Conservation (phyloP, 257 asterid genomes). For the Mentha longifolia region DNA sequence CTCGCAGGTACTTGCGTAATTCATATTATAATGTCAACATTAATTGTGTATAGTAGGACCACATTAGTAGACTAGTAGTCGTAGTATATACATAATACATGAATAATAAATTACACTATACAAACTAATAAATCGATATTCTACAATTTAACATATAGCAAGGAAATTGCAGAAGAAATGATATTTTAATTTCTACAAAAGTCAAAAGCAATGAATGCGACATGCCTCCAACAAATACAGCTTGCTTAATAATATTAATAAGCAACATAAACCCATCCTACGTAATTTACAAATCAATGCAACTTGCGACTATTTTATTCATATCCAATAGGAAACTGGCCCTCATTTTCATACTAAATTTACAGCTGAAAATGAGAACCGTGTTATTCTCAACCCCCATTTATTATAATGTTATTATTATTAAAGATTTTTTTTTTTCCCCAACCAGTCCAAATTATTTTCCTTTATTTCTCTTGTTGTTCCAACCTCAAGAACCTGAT, state of each 20-base stretch:
- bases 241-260: slow-evolving; percentile 2
- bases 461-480: too few relatives aligned
- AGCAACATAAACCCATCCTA: background rate
- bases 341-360: slow-evolving; percentile 23
- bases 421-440: background rate
- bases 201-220: slow-evolving; percentile 2
- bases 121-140: too few relatives aligned
- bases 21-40: too few relatives aligned
- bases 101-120: too few relatives aligned
- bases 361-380: slow-evolving; percentile 30
- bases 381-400: slow-evolving; percentile 14
- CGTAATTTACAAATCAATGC: slow-evolving; percentile 14
- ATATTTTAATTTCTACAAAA: background rate
- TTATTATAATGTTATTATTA: slow-evolving; percentile 5
- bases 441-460: too few relatives aligned
- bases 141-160: too few relatives aligned
- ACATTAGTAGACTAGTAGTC: too few relatives aligned
- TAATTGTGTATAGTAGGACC: too few relatives aligned
- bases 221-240: slow-evolving; percentile 15
- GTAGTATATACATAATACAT: too few relatives aligned
- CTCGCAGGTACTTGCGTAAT: too few relatives aligned
- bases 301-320: slow-evolving; percentile 22
- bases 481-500: background rate
- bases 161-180: background rate
- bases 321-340: background rate